Conservation (phyloP, 345 rosid genomes). For the Clarkia xantiana region DNA sequence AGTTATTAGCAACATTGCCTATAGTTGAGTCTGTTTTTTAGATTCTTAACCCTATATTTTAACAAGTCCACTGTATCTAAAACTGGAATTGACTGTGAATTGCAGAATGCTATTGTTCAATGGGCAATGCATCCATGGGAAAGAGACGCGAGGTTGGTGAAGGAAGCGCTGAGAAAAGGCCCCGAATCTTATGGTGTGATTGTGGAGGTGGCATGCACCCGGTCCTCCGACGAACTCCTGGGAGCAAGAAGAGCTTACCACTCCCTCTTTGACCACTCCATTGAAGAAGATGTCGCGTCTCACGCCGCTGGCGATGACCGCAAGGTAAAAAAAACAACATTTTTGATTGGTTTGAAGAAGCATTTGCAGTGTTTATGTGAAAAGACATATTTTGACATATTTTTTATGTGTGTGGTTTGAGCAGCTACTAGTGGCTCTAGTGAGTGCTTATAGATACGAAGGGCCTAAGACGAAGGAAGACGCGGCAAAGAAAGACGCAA, state of each 20-base stretch:
- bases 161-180: constrained; percentile 46
- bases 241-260: constrained; percentile 89
- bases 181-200: constrained; percentile 34
- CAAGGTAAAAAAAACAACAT: constrained; percentile 23
- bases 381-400: neutral
- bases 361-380: too few species aligned
- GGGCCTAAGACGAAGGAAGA: constrained; percentile 50
- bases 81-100: neutral
- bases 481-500: constrained; percentile 49
- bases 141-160: constrained; percentile 73
- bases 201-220: constrained; percentile 67
- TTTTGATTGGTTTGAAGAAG: neutral
- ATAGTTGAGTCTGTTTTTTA: too few species aligned
- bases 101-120: constrained; percentile 54
- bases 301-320: constrained; percentile 30
- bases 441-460: constrained; percentile 87
- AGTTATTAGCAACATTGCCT: too few species aligned
- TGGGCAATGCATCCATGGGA: constrained; percentile 90
- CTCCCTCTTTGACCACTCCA: constrained; percentile 65
- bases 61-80: neutral
- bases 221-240: constrained; percentile 59
- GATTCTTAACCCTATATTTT: too few species aligned
- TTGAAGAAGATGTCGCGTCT: constrained; percentile 70
- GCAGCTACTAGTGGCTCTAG: constrained; percentile 78
- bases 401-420: neutral